Base-by-base conservation (phyloP, 768 basidiomycete genomes). In the Lactarius trivialis region DNA sequence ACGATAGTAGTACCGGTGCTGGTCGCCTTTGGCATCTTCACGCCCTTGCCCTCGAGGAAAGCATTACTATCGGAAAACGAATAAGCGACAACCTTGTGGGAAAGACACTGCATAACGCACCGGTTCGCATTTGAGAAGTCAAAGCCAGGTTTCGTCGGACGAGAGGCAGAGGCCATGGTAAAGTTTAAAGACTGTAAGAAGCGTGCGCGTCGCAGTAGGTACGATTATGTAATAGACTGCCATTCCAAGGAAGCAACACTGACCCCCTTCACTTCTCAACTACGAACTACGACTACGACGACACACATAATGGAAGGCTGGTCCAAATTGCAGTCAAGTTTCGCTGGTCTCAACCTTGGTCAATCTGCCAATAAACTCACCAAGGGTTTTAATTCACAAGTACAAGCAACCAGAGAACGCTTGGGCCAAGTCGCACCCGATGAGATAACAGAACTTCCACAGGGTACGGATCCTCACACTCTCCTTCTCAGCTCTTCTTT, bases 1-100 rank as follows among this genome's bases (percentile, higher is more conserved):
- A 99, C 97, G 78, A 99, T 98, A 54, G 96, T 99, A 4, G 96
- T 99, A 68, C 94, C 95, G 0, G 91, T 93, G 75, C 91, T 92
- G 15, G 91, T 93, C 3, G 91, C 91, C 72, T 86, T 91, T 56
- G 91, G 91, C 48, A 88, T 73, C 15, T 82, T 84, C 21, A 91
- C 70, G 37, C 91, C 91, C 68, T 86, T 88, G 53, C 82, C 79
- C 12, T 77, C 73, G 62, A 93, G 74, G 71, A 88, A 91, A 67
- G 81, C 79, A 71, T 93, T 93, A 62, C 91, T 91, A 60, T 26
- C 28, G 21, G 52, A 32, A 21, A 9, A 11, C 14, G 21, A 32
- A 33, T 58, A 34, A 28, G 54, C 9, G 3, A 26, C 28, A 41
- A 48, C 24, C 36, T 21, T 28, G 61, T 21, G 6, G 32, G 50